phyloP scores from a whole-genome alignment of 176 grass and related monocot genomes.

The maize (Zea mays) region Zm-B73-REFERENCE-NAM-5.0 NC_050103.1:4099001-4099500 shows the following conservation, averaged over 20 bases:
- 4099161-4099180: background rate
- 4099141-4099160: background rate
- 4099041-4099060: no score
- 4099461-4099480: background rate
- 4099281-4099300: background rate
- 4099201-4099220: background rate
- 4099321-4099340: background rate
- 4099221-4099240: background rate
- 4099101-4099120: no score
- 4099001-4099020: no score
- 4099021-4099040: no score
- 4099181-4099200: background rate
- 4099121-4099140: no score
- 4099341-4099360: background rate
- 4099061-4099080: no score
- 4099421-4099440: background rate
- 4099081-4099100: no score
- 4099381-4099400: background rate
- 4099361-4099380: background rate
- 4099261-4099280: no score
- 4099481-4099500: background rate
- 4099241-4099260: no score
- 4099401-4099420: background rate
- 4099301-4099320: background rate
- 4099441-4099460: background rate